Conservation (phyloP, 148 eudicot species). For the Agrostemma githago region DNA sequence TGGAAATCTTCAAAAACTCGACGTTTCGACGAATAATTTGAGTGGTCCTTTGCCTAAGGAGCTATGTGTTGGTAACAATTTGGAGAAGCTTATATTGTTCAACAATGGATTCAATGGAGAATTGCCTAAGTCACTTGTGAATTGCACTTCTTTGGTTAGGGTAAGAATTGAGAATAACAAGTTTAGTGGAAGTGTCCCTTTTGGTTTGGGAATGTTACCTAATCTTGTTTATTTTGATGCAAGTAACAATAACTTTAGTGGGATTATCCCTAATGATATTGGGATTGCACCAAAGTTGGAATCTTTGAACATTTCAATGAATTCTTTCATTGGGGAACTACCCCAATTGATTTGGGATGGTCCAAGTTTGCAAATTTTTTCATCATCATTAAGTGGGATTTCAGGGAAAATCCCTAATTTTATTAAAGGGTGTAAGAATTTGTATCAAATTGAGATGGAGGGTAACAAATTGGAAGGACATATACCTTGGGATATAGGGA, state of each 20-base stretch:
- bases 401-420: constrained; percentile 69
- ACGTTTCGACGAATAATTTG: constrained; percentile 70
- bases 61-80: constrained; percentile 55
- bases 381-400: constrained; percentile 44
- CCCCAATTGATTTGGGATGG: constrained; percentile 73
- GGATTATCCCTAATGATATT: constrained; percentile 59
- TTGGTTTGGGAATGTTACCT: constrained; percentile 56
- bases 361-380: constrained; percentile 60
- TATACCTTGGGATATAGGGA: constrained; percentile 81
- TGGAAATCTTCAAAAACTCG: constrained; percentile 49
- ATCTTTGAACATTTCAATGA: constrained; percentile 60
- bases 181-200: constrained; percentile 62
- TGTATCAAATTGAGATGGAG: constrained; percentile 73
- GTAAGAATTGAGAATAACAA: constrained; percentile 57
- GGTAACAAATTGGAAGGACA: constrained; percentile 58
- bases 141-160: constrained; percentile 60
- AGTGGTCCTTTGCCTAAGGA: constrained; percentile 59
- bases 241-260: constrained; percentile 60
- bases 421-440: constrained; percentile 46
- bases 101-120: constrained; percentile 45
- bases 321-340: constrained; percentile 35
- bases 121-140: constrained; percentile 55
- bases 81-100: constrained; percentile 60
- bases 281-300: constrained; percentile 48
- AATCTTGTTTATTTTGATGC: constrained; percentile 59